Evolutionary conservation across 108 stramenopile genomes (phyloP).

Genomic region (Parietichytrium sp.): DNA sequence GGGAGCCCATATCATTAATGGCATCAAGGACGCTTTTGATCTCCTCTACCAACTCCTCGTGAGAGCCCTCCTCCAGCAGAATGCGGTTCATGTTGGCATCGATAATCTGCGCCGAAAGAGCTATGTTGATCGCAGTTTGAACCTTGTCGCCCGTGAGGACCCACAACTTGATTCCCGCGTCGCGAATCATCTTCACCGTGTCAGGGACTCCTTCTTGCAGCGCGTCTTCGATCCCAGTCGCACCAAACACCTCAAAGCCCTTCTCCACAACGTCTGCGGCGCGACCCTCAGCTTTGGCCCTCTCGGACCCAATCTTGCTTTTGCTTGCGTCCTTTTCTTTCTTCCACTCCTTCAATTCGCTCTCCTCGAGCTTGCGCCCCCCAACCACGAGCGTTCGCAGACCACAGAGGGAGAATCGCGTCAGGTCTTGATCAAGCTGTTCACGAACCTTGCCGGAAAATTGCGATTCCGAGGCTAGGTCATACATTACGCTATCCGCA

Average conservation of each 20-base stretch:
- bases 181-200: constrained; percentile 84
- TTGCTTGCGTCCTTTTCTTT: constrained; percentile 52
- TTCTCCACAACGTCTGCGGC: constrained; percentile 75
- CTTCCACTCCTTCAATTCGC: constrained; percentile 74
- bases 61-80: neutral
- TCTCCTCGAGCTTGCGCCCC: constrained; percentile 70
- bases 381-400: constrained; percentile 88
- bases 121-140: constrained; percentile 96
- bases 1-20: neutral
- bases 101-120: constrained; percentile 71
- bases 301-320: neutral
- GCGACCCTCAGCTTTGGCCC: constrained; percentile 58
- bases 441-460: neutral
- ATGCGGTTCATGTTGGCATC: neutral
- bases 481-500: no score
- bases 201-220: constrained; percentile 90
- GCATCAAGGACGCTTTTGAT: no score
- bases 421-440: constrained; percentile 39
- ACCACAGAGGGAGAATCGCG: constrained; percentile 79
- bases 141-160: constrained; percentile 95
- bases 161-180: constrained; percentile 94
- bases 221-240: constrained; percentile 96
- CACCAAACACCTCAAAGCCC: constrained; percentile 81
- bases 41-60: neutral
- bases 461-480: no score